Conservation (phyloP, 176 grass and related monocot genomes). For the Stipa capillata region DNA sequence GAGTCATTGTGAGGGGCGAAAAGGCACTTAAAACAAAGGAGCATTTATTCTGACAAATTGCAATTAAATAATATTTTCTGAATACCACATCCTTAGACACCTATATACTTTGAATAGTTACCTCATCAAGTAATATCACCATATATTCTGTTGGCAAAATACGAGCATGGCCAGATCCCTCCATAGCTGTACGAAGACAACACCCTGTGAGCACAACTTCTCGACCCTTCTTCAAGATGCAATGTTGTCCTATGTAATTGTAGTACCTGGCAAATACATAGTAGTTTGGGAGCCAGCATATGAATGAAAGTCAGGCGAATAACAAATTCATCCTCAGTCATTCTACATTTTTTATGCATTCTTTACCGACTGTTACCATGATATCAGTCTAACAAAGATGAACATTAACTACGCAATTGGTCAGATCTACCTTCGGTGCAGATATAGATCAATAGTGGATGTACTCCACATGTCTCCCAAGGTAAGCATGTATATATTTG, state of each 20-base stretch:
- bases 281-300: background rate
- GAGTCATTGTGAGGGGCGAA: background rate
- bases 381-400: slow-evolving; percentile 1
- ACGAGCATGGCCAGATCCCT: slow-evolving; percentile 59
- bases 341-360: background rate
- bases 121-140: slow-evolving; percentile 88
- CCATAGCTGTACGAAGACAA: slow-evolving; percentile 75
- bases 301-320: background rate
- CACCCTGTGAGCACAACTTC: slow-evolving; percentile 88
- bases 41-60: background rate
- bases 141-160: slow-evolving; percentile 97
- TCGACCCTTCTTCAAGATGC: slow-evolving; percentile 85
- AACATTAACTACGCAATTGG: slow-evolving; percentile 7
- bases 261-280: slow-evolving; percentile 73
- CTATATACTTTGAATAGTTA: slow-evolving; percentile 24
- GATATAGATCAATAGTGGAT: slow-evolving; percentile 81
- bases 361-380: background rate
- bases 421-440: slow-evolving; percentile 70
- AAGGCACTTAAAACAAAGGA: background rate
- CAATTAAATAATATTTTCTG: background rate
- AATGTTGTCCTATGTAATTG: slow-evolving; percentile 61
- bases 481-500: slow-evolving; percentile 89
- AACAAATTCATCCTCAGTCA: background rate
- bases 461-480: slow-evolving; percentile 92
- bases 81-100: background rate